Evolutionary conservation across 1,284 basidiomycete genomes (phyloP).

Genomic region (Ganoderma resinaceum): DNA sequence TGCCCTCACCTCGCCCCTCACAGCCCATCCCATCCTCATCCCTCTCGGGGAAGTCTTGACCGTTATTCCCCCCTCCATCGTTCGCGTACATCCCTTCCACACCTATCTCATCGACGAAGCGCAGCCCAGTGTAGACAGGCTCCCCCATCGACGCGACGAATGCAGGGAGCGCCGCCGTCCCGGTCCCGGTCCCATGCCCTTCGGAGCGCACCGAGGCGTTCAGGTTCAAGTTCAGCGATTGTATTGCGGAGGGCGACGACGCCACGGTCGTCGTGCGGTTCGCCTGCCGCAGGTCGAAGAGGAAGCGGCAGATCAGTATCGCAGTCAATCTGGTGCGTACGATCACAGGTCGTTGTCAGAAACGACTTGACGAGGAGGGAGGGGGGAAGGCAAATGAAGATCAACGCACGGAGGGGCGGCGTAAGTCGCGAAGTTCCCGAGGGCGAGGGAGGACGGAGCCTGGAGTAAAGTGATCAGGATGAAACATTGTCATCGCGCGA

Average conservation of each 20-base stretch:
- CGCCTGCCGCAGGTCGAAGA: slow-evolving; percentile 5
- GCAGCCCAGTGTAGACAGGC: not conserved
- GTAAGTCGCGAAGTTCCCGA: not conserved
- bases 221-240: not conserved
- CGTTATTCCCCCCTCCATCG: not conserved
- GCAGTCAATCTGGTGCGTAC: not conserved
- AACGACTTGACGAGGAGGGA: not conserved
- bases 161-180: not conserved
- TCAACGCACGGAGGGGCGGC: not conserved
- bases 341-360: not conserved
- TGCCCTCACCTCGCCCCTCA: not conserved
- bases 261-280: not conserved
- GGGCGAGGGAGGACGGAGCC: not conserved
- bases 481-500: too few relatives aligned
- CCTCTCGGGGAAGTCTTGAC: not conserved
- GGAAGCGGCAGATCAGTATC: slow-evolving; percentile 1
- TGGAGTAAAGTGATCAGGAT: not conserved
- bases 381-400: not conserved
- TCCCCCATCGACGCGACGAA: slow-evolving; percentile 2
- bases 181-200: not conserved
- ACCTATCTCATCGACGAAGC: not conserved
- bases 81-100: not conserved
- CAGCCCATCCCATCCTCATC: not conserved
- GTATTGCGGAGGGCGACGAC: not conserved
- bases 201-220: not conserved